A percentile compares a stretch with the other conserved stretches of the same genome.
Evolutionary conservation across 345 rosid species (phyloP).

Genomic region (Boechera divaricarpa): DNA sequence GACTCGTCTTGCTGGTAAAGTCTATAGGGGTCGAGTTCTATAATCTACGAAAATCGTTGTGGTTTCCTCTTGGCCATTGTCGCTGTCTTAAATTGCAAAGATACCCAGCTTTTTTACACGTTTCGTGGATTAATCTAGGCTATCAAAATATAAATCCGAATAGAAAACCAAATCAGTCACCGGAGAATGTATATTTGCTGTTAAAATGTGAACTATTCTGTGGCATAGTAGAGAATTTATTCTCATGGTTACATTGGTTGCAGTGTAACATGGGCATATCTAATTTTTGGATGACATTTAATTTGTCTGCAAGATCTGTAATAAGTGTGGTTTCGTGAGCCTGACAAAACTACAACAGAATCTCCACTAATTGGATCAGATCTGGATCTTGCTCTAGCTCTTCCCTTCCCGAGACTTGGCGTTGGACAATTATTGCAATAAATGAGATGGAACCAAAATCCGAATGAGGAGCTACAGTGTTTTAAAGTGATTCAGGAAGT

Average conservation of each 20-base stretch:
- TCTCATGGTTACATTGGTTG: constrained; percentile 5
- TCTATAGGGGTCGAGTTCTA: too few species aligned
- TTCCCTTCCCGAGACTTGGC: constrained; percentile 33
- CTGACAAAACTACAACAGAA: constrained; percentile 39
- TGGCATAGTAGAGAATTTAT: background rate
- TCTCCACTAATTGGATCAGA: constrained; percentile 36
- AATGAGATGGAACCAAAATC: constrained; percentile 28
- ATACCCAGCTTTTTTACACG: too few species aligned
- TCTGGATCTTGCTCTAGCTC: constrained; percentile 38
- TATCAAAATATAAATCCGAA: too few species aligned
- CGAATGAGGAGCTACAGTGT: constrained; percentile 13
- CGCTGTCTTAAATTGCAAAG: too few species aligned
- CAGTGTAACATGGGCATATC: constrained; percentile 42
- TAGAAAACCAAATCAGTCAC: too few species aligned
- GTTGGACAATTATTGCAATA: constrained; percentile 37
- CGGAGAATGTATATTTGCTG: too few species aligned
- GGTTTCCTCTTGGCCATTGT: too few species aligned
- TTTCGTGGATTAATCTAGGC: too few species aligned
- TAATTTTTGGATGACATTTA: constrained; percentile 36
- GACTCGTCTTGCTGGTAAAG: too few species aligned
- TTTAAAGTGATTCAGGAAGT: constrained; percentile 12
- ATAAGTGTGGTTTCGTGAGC: constrained; percentile 38
- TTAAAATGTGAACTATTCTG: background rate
- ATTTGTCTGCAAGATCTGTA: constrained; percentile 44
- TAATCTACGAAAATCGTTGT: too few species aligned